Percentiles rank a stretch among this genome's conserved stretches.
Conservation (phyloP, 805 yeast genomes). For the Cephaloascus fragrans region DNA sequence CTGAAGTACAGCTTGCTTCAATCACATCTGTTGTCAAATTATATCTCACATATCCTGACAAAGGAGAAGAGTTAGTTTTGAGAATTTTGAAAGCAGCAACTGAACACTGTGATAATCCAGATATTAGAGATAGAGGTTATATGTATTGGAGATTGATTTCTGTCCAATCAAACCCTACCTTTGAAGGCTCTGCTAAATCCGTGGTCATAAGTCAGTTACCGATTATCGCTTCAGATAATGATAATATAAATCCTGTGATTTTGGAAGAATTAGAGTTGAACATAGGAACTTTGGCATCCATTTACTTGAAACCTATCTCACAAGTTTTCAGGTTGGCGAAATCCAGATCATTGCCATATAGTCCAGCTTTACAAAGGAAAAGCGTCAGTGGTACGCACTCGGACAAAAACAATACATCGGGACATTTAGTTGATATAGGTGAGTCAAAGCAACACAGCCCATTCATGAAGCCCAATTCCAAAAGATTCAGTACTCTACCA, state of each 20-base stretch:
- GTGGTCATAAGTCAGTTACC: constrained; percentile 60
- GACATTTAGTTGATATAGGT: not conserved
- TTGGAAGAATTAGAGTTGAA: constrained; percentile 76
- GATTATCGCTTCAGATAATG: constrained; percentile 53
- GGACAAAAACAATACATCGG: not conserved
- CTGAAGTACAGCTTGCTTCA: constrained; percentile 65
- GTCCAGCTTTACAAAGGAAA: constrained; percentile 29
- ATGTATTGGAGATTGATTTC: constrained; percentile 81
- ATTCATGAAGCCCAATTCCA: not conserved
- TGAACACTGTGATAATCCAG: constrained; percentile 73
- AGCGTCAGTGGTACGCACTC: not conserved
- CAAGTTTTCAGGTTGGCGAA: constrained; percentile 66
- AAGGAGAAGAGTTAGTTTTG: constrained; percentile 48
- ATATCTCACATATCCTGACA: constrained; percentile 46
- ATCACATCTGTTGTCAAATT: constrained; percentile 68
- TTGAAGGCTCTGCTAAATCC: constrained; percentile 30
- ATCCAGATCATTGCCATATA: constrained; percentile 34
- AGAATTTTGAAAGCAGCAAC: constrained; percentile 57
- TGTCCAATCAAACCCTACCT: constrained; percentile 17
- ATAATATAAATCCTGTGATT: constrained; percentile 56
- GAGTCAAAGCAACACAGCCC: not conserved
- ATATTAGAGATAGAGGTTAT: constrained; percentile 74
- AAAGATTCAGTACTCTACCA: not conserved
- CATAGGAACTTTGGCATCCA: constrained; percentile 75
- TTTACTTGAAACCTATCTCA: constrained; percentile 76